Percentiles rank a stretch among this genome's conserved stretches.
Evolutionary conservation across 108 stramenopile genomes (phyloP).

Genomic region (Hondaea fermentalgiana): DNA sequence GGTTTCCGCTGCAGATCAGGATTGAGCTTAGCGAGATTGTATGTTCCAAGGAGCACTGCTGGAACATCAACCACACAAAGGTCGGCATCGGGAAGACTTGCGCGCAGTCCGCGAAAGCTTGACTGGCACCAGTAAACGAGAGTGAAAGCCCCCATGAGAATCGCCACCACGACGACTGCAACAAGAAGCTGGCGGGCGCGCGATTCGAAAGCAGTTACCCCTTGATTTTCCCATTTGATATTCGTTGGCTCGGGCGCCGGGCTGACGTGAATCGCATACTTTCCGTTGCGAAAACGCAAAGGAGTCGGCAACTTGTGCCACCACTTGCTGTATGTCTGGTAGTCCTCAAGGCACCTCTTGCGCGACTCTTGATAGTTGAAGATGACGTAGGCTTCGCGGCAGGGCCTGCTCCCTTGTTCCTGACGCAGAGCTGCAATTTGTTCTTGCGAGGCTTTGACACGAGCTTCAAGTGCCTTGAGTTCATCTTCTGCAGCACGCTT

Average conservation of each 20-base stretch:
- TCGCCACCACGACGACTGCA: not conserved
- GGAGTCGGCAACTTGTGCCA: not conserved
- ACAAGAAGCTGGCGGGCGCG: not conserved
- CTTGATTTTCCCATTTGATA: not conserved
- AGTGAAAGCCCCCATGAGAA: not conserved
- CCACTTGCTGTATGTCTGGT: not conserved
- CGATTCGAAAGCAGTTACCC: not conserved
- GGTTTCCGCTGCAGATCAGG: not conserved
- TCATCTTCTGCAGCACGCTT: not conserved
- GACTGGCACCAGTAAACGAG: not conserved
- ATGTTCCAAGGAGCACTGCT: not conserved
- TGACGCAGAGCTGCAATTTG: not conserved
- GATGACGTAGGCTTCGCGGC: not conserved
- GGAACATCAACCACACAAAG: not conserved
- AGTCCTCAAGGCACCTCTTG: not conserved
- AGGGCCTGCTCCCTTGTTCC: not conserved
- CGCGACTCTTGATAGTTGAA: not conserved
- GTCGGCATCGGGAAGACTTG: not conserved
- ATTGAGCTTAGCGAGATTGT: not conserved
- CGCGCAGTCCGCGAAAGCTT: not conserved
- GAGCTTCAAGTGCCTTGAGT: not conserved
- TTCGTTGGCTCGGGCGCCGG: not conserved
- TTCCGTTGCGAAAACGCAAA: not conserved
- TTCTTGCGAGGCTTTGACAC: not conserved
- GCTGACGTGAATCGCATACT: not conserved